These are phyloP conservation scores for Cercospora zeae-maydis DNA, from an alignment of 2,329 filamentous ascomycete species.

Conservation along the genomic window DNA sequence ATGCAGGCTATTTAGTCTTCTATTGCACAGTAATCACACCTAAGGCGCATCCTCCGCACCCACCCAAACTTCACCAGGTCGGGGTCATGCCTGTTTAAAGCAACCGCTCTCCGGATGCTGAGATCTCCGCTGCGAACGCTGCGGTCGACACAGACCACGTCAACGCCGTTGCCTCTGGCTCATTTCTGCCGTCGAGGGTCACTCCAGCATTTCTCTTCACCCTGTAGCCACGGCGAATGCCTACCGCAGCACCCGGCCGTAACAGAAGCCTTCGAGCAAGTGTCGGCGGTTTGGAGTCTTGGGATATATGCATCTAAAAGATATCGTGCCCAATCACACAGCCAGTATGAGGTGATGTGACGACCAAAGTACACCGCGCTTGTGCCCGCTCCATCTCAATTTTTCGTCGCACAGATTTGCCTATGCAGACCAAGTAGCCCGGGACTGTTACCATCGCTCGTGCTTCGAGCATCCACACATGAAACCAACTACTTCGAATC, in stretches of 20 bases:
- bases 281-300: neutral
- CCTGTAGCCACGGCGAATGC: neutral
- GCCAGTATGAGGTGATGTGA: no score
- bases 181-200: neutral
- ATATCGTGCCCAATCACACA: neutral
- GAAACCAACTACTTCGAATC: neutral
- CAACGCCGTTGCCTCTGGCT: neutral
- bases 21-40: neutral
- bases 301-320: neutral
- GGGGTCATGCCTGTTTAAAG: neutral
- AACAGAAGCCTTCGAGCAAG: neutral
- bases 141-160: neutral
- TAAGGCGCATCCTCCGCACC: neutral
- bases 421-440: no score
- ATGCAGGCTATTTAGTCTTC: neutral
- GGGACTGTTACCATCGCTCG: neutral
- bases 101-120: neutral
- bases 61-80: neutral
- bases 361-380: no score
- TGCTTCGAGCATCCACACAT: neutral
- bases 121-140: neutral
- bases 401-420: no score
- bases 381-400: no score
- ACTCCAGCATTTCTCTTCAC: neutral
- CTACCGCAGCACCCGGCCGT: neutral